Conservation (phyloP, 768 basidiomycete genomes). For the Rhodotorula graminis region DNA sequence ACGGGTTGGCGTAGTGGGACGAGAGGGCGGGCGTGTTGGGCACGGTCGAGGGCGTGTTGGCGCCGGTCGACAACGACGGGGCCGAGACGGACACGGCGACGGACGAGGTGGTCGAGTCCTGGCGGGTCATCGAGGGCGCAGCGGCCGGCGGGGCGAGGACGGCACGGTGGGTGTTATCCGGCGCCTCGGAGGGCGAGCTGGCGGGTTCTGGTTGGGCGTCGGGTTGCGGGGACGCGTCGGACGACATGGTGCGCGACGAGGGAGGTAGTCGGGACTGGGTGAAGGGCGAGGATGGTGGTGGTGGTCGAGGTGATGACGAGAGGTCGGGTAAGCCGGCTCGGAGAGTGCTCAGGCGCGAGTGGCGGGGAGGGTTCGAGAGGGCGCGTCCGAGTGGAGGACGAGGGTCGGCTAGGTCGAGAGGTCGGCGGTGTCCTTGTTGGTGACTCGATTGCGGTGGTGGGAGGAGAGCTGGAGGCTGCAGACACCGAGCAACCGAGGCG, state of each 20-base stretch:
- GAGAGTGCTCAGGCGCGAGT: no score
- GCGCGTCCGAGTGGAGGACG: no score
- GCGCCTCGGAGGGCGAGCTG: neutral
- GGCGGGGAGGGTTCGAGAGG: no score
- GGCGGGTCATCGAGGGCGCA: neutral
- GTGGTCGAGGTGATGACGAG: no score
- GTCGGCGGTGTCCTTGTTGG: no score
- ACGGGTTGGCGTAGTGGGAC: neutral
- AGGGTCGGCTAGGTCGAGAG: no score
- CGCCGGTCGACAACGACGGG: neutral
- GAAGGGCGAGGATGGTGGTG: neutral
- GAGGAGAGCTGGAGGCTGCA: no score
- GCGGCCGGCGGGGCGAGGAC: neutral
- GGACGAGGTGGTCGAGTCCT: neutral
- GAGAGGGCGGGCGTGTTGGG: constrained; percentile 9
- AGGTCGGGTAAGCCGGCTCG: no score
- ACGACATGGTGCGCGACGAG: neutral
- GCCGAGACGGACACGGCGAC: neutral
- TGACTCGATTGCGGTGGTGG: no score
- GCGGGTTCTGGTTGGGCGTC: neutral
- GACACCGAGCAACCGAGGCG: no score
- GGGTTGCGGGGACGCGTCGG: no score
- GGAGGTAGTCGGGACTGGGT: neutral
- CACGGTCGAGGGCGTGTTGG: constrained; percentile 2
- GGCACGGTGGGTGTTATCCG: neutral